These are phyloP conservation scores for Helicostylum pulchrum DNA, from an alignment of 192 early-diverging fungal species.

Conservation along the genomic window DNA sequence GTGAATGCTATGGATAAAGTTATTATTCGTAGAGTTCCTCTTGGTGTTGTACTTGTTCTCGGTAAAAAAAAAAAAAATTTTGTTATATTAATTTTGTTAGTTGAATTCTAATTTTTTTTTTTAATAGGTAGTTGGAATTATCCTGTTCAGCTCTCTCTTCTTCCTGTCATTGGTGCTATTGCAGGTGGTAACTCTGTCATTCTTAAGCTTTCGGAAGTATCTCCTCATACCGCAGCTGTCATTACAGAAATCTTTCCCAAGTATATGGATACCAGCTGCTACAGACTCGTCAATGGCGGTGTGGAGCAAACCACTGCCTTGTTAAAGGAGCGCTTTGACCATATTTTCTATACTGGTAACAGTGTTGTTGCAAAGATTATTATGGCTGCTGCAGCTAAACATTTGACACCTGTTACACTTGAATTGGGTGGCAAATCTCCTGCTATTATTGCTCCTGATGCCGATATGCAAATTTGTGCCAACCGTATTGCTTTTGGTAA, in stretches of 20 bases:
- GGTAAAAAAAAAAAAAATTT: slow-evolving; percentile 32
- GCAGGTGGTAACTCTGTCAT: slow-evolving; percentile 88
- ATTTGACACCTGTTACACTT: slow-evolving; percentile 84
- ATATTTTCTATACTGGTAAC: slow-evolving; percentile 93
- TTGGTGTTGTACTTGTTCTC: slow-evolving; percentile 72
- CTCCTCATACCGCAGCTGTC: slow-evolving; percentile 60
- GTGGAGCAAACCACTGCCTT: slow-evolving; percentile 70
- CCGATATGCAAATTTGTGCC: slow-evolving; percentile 60
- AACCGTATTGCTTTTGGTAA: slow-evolving; percentile 81
- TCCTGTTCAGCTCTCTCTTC: slow-evolving; percentile 46
- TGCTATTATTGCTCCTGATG: slow-evolving; percentile 61
- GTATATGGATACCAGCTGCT: slow-evolving; percentile 70
- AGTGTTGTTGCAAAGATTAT: slow-evolving; percentile 77
- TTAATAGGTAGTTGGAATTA: slow-evolving; percentile 51
- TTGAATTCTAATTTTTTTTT: too few species aligned
- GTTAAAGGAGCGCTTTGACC: slow-evolving; percentile 79
- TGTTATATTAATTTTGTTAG: not conserved
- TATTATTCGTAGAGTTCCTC: slow-evolving; percentile 68
- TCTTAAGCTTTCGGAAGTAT: slow-evolving; percentile 82
- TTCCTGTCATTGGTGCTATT: slow-evolving; percentile 74
- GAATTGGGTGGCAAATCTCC: slow-evolving; percentile 94
- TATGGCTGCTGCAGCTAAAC: slow-evolving; percentile 78
- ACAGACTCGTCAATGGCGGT: slow-evolving; percentile 78
- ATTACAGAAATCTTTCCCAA: slow-evolving; percentile 65
- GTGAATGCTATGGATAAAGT: slow-evolving; percentile 44